Evolutionary conservation across 345 rosid species (phyloP), one percentile per base, ranked within the genome.

Genomic region (Acer negundo): DNA sequence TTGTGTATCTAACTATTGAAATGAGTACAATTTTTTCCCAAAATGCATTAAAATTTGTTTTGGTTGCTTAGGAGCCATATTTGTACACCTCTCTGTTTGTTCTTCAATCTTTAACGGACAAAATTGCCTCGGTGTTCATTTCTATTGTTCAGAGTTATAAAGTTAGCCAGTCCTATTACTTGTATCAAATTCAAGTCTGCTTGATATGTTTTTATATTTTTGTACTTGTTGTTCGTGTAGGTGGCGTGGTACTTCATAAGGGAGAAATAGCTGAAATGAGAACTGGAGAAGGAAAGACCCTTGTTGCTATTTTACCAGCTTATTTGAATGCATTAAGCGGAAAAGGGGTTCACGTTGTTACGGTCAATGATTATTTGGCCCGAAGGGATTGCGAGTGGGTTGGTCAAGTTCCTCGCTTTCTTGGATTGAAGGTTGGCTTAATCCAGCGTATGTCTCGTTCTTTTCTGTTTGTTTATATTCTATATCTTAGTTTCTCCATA

Each of bases 321-420:
- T 93, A 92, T 88, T 84, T 95, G 86, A 95, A 95, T 83, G 98
- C 99, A 72, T 86, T 95, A 61, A 89, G 87, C 82, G 99, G 95
- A 69, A 93, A 92, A 85, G 98, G 99, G 76, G 99, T 95, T 84
- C 97, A 93, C 84, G 92, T 93, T 75, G 97, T 95, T n/a, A 93
- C 99, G 0, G 98, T 93, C 49, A 95, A 93, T 82, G 99, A 95
- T 88, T 95, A 95, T 89, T 64, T 95, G 40, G 99, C 99, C 28
- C 87, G 99, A 74, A 81, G 98, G 78, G 99, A 95, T 86, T 95
- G 98, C 80, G 99, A 95, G 81, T 95, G 99, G 99, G 98, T 95
- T 85, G 99, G 99, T 64, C 99, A 95, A 86, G 97, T 95, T 85
- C 98, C 97, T 44, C 90, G 99, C 20, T 95, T 95, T 81, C 98